Evolutionary conservation across 768 basidiomycete species (phyloP), one percentile per base, ranked within the genome.

Genomic region (Thelephora ganbajun): DNA sequence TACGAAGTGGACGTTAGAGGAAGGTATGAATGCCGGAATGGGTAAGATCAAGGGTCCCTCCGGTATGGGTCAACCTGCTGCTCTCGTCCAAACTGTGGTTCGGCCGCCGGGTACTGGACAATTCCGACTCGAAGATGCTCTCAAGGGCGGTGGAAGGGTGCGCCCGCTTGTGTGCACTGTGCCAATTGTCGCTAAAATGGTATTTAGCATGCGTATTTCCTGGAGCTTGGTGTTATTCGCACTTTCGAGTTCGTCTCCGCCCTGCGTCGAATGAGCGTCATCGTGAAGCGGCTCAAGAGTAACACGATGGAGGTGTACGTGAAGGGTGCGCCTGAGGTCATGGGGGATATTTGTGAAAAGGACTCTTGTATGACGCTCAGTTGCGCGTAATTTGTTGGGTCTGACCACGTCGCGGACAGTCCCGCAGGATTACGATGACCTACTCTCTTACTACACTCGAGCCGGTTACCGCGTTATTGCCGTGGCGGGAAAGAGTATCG

Each of bases 291-390:
- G 45, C 73, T 99, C 46, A 96, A 85, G 62, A 93, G 93, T 54
- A 77, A 66, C 46, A 90, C 86, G 61, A 97, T 99, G 91, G 96
- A 99, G 60, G 73, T 97, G 11, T 98, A 98, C 59, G 92, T 93
- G 56, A 99, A 99, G 60, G 96, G 96, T n/a, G 96, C 96, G 1
- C 96, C 96, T 0, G 96, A 99, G 63, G 90, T 97, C 48, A 98
- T 99, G 93, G 62, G 66, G 6, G 92, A 93, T 36, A 97, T 99
- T 48, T 99, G 96, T 61, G 85, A 92, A 47, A 80, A 72, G 51
- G 77, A 83, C 45, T 87, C 93, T n/a, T 81, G 94, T 98, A 56
- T 69, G 3, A 34, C 30, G 50, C 41, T 37, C 22, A 5, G 2
- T 42, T 34, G 23, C 23, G 47, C 49, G 5, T 33, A 46, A 16